phyloP scores from a whole-genome alignment of 163 green algal genomes.

The Coccomyxa subellipsoidea region DNA sequence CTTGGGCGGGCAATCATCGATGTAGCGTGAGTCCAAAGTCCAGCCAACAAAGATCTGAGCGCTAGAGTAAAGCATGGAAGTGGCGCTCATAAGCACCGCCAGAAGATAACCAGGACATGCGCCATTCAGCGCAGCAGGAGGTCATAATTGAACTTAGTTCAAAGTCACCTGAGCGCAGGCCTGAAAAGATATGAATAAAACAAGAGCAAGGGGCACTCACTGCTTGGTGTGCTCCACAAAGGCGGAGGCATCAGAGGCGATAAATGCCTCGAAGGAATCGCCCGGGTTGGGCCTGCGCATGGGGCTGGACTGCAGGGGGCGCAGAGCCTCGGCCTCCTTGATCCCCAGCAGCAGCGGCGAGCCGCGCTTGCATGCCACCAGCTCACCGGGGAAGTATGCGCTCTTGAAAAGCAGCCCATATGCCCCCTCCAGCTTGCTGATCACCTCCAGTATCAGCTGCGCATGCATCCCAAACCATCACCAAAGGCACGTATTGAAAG shows the following conservation, averaged over 20 bases:
- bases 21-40: too few species aligned
- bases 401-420: slow-evolving; percentile 96
- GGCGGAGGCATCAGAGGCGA: slow-evolving; percentile 87
- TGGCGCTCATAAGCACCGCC: too few species aligned
- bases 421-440: slow-evolving; percentile 93
- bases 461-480: slow-evolving; percentile 3
- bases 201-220: slow-evolving; percentile 40
- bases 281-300: not conserved
- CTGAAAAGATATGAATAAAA: not conserved
- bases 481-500: too few species aligned
- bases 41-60: too few species aligned
- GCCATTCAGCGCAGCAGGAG: too few species aligned
- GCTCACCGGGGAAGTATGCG: slow-evolving; percentile 87
- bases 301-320: not conserved
- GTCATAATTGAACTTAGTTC: too few species aligned
- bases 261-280: slow-evolving; percentile 80
- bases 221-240: slow-evolving; percentile 97
- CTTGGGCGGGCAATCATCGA: too few species aligned
- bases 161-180: not conserved
- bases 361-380: slow-evolving; percentile 94
- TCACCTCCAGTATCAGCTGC: slow-evolving; percentile 94
- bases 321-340: slow-evolving; percentile 38
- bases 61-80: too few species aligned
- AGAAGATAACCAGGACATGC: too few species aligned
- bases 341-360: slow-evolving; percentile 93